Base-by-base conservation (phyloP, 2,329 filamentous ascomycete species). In the Aspergillus vadensis region DNA sequence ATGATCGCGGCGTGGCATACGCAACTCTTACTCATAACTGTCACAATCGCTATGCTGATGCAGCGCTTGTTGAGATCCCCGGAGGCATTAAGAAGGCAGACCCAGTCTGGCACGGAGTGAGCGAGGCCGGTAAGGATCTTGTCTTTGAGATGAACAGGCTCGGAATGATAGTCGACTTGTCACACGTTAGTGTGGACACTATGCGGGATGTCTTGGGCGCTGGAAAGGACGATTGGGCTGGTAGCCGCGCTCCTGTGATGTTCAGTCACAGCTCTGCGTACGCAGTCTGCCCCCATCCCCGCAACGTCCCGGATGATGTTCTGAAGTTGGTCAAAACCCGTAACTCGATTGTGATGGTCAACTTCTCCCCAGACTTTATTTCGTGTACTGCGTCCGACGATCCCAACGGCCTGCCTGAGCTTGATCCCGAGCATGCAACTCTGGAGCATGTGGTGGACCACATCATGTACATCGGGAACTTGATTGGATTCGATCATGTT, bases 11-110 rank as follows among this genome's bases (percentile, higher is more conserved):
- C 1, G 92, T 93, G 5, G 88, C 92, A 53, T 97, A 97, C 70
- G 88, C 89, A 17, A 97, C 93, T 0, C 80, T 98, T 15, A 97
- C 91, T 2, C 94, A 96, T 81, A 96, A 96, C 75, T 97, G 93
- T 77, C 91, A 96, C 76, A 98, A 97, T 77, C 85, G 82, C 53
- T 97, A 90, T 74, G 92, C 92, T 52, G 94, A 97, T 73, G 90
- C 92, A 4, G 93, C 93, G 2, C 76, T 95, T 54, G 59, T 72
- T 19, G 55, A 77, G 72, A 38, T 79, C 65, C 67, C 72, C 64
- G 38, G 73, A 62, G 66, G 69, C 8, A 71, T 80, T 1, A 78
- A 79, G 19, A 80, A 70, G 44, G 70, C 74, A 14, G 68, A 72
- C 41, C 72, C 71, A 25, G 61, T 72, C 19, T 77, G 75, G 81